A percentile compares a stretch with the other conserved stretches of the same genome.
Evolutionary conservation across 78 protist species (phyloP).

Genomic region (Dictyostelium firmibasis): DNA sequence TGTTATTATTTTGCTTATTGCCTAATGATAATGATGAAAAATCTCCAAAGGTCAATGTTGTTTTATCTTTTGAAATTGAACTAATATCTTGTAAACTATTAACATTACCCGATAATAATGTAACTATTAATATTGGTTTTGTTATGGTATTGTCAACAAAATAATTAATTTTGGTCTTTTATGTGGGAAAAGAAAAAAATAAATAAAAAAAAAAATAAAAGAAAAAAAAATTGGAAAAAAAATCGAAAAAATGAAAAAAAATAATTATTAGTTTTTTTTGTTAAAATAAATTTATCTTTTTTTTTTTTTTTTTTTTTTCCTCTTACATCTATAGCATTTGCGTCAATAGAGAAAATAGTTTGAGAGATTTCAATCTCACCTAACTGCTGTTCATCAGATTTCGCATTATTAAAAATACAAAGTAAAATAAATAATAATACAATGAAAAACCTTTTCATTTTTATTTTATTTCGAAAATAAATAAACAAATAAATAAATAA

Average conservation of each 20-base stretch:
- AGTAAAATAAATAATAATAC: neutral
- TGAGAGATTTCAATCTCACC: neutral
- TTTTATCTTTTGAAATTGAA: neutral
- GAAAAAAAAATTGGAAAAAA: neutral
- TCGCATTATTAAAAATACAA: neutral
- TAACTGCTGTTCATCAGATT: neutral
- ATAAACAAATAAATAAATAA: neutral
- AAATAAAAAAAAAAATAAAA: neutral
- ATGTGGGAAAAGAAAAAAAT: neutral
- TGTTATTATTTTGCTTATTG: neutral
- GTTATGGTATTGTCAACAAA: neutral
- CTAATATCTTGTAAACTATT: neutral
- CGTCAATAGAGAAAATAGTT: neutral
- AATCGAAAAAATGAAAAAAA: neutral
- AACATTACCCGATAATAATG: neutral
- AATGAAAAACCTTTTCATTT: neutral
- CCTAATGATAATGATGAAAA: neutral
- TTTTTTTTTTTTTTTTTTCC: no score
- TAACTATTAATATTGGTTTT: neutral
- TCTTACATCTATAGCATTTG: neutral
- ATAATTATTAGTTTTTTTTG: no score
- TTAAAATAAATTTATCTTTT: no score
- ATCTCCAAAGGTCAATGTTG: neutral
- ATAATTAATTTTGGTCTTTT: neutral
- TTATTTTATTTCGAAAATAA: neutral